These are phyloP conservation scores for Cladosporium phlei DNA, from an alignment of 2,329 filamentous ascomycete genomes.

Conservation along the genomic window DNA sequence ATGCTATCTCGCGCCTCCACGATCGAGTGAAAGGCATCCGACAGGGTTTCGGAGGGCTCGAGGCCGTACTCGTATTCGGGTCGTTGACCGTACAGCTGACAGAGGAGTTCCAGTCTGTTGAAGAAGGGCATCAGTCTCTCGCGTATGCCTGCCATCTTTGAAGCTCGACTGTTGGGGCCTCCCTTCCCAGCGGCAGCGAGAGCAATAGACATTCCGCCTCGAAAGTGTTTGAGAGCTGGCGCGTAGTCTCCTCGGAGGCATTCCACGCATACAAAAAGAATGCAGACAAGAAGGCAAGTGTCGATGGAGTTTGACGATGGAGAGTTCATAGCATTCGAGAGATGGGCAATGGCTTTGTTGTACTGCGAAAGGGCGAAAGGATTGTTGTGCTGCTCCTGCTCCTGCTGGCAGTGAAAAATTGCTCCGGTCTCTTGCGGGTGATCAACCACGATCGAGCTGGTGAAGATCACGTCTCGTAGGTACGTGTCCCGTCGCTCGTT, in stretches of 20 bases:
- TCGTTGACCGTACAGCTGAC: constrained; percentile 16
- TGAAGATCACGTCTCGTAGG: neutral
- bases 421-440: constrained; percentile 3
- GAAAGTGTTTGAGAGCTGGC: constrained; percentile 23
- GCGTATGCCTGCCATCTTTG: constrained; percentile 8
- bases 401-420: neutral
- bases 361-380: constrained; percentile 22
- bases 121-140: constrained; percentile 19
- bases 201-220: constrained; percentile 21
- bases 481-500: constrained; percentile 18
- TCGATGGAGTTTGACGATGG: constrained; percentile 13
- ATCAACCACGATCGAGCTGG: neutral
- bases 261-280: constrained; percentile 28
- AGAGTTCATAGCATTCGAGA: constrained; percentile 16
- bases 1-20: constrained; percentile 20
- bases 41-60: constrained; percentile 10
- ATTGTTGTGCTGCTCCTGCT: constrained; percentile 13
- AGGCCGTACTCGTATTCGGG: constrained; percentile 5
- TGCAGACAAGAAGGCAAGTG: constrained; percentile 24
- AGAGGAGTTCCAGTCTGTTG: constrained; percentile 19
- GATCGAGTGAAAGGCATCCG: constrained; percentile 13
- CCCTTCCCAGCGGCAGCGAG: constrained; percentile 1
- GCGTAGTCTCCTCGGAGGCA: constrained; percentile 22
- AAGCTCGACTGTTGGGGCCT: neutral
- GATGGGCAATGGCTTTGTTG: constrained; percentile 21